Percentiles rank a stretch among this genome's conserved stretches.
Conservation (phyloP, 495 filamentous ascomycete species). For the Tuber borchii region DNA sequence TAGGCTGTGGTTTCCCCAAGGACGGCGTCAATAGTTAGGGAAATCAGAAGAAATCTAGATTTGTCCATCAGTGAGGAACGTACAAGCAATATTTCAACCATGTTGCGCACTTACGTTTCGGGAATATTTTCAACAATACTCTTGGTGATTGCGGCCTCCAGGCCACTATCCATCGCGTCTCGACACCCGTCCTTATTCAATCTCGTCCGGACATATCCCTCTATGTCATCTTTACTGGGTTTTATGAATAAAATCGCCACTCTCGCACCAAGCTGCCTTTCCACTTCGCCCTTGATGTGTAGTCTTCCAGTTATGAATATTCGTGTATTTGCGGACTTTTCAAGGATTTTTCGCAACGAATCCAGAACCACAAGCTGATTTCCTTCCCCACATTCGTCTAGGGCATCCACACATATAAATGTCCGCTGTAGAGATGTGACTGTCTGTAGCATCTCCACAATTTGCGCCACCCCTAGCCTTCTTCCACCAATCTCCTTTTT, state of each 20-base stretch:
- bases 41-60: background rate
- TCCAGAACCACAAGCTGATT: background rate
- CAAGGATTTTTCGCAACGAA: background rate
- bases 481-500: too few relatives aligned
- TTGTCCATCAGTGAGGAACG: background rate
- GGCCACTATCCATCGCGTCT: background rate
- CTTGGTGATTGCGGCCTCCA: background rate
- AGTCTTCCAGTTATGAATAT: background rate
- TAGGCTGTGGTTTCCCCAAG: background rate
- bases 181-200: background rate
- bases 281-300: background rate
- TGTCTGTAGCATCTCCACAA: background rate
- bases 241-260: background rate
- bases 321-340: background rate
- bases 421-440: background rate
- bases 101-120: background rate
- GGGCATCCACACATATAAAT: background rate
- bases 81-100: background rate
- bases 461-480: too few relatives aligned
- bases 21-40: background rate
- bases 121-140: background rate
- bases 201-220: background rate
- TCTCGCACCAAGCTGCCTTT: background rate
- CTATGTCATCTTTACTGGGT: background rate
- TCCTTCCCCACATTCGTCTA: background rate